Evolutionary conservation across 192 early-diverging fungal genomes (phyloP), one percentile per base, ranked within the genome.

Genomic region (Umbelopsis ramanniana): DNA sequence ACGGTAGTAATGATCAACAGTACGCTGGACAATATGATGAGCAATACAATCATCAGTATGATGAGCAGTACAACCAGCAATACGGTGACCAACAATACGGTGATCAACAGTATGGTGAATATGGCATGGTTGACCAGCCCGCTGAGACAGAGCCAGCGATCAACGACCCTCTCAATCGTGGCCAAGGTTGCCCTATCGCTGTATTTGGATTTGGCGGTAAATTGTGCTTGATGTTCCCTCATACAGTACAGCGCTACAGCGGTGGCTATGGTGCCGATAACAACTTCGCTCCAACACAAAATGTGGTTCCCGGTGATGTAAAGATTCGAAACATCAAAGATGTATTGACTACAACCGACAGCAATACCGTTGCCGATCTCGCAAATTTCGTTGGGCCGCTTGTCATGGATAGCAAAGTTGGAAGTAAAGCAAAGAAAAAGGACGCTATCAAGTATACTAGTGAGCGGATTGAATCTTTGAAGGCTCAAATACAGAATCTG

Each of bases 171-270:
- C 67, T 87, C 21, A 70, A 79, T 15, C 78, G 86, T 47, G 54
- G 71, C 52, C 70, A 79, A 50, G 86, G 86, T 11, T 85, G 83
- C 33, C 92, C 92, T 3, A 66, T 93, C 29, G 79, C 87, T 19
- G 80, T 90, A 0, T 92, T 93, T 78, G 92, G 92, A n/a, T 91
- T 93, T 82, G 92, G 92, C 67, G 92, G 92, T 29, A 80, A 84
- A 54, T 73, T 93, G n/a, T 78, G 86, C 52, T 85, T 84, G 4
- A 88, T 89, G 74, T 90, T 92, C 72, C 91, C 91, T 54, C 84
- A 79, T 26, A 76, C 80, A 19, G 86, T 90, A 9, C 88, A 89
- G 80, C 81, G 85, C 21, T 84, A 85, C 29, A 63, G 57, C 37
- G 57, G 29, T 15, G 33, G 57, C n/a, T 63, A 63, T 63, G 69